Base-by-base conservation (phyloP, 2,329 filamentous ascomycete genomes). In the Raffaelea ambrosiae region DNA sequence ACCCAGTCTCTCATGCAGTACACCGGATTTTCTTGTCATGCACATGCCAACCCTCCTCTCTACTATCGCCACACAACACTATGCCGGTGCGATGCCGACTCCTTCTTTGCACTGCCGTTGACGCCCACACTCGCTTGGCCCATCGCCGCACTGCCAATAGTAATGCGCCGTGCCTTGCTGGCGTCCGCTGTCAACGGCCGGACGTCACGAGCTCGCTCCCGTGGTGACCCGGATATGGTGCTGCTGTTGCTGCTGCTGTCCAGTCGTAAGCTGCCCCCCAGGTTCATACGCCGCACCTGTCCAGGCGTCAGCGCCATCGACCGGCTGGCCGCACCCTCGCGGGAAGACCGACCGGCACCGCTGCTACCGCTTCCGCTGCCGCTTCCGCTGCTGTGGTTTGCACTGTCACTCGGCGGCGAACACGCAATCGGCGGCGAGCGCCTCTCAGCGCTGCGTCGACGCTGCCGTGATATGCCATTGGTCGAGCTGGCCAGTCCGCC, bases 271-370 rank as follows among this genome's bases (percentile, higher is more conserved):
- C 65, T 69, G 14, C 67, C 67, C 33, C 70, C 68, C 49, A 79
- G 61, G 54, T 77, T 74, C 76, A 81, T 79, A 41, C 77, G 68
- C 46, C 77, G 63, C 20, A 76, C 77, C 57, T 81, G 76, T 2
- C 74, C 75, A 2, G 72, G 64, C 11, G 75, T 79, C 52, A 80
- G 66, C 3, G 63, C 59, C 35, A 38, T 38, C 18, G 9, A 9
- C 31, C 56, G 48, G 22, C 48, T 47, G 14, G 46, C 47, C 3
- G 44, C 43, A 5, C 53, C 45, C 14, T 49, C 48, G 3, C 43
- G 46, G 16, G 49, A 22, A 39, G 41, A 43, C 22, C 43, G 43
- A 26, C 47, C 46, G 19, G 53, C 49, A 40, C 50, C 65, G 62
- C 21, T 67, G 62, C 16, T 58, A 51, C 44, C 59, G 64, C 47